phyloP scores from a whole-genome alignment of 495 filamentous ascomycete species.

The Xylaria grammica region DNA sequence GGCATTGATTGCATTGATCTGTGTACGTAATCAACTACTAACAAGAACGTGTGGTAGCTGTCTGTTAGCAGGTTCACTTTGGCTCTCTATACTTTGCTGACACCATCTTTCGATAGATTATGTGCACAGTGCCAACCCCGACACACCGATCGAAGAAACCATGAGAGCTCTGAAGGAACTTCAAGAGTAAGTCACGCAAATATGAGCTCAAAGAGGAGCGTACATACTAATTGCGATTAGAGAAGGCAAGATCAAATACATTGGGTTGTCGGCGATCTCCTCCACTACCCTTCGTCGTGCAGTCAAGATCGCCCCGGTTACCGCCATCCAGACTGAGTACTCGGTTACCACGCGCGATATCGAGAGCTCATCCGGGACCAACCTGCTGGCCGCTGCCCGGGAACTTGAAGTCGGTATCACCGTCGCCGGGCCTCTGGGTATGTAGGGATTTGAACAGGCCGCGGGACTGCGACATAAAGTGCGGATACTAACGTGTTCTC shows the following conservation, averaged over 20 bases:
- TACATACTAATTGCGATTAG: too few relatives aligned
- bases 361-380: constrained; percentile 48
- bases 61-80: too few relatives aligned
- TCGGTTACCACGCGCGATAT: constrained; percentile 63
- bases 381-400: constrained; percentile 59
- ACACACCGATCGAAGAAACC: constrained; percentile 56
- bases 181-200: constrained; percentile 53
- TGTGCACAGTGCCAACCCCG: constrained; percentile 35
- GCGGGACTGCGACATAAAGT: too few relatives aligned
- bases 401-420: constrained; percentile 68
- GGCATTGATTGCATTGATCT: constrained; percentile 54
- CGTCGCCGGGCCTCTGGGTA: constrained; percentile 59
- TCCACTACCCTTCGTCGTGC: constrained; percentile 49
- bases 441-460: too few relatives aligned
- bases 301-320: constrained; percentile 48
- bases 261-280: constrained; percentile 52
- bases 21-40: too few relatives aligned
- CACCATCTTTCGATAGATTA: too few relatives aligned
- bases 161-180: constrained; percentile 55
- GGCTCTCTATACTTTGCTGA: too few relatives aligned
- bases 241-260: constrained; percentile 54
- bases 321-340: constrained; percentile 69
- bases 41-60: too few relatives aligned
- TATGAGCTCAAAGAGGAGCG: too few relatives aligned
- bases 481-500: too few relatives aligned